Conservation (phyloP, 1,139 yeast species). For the Yamadazyma triangularis region DNA sequence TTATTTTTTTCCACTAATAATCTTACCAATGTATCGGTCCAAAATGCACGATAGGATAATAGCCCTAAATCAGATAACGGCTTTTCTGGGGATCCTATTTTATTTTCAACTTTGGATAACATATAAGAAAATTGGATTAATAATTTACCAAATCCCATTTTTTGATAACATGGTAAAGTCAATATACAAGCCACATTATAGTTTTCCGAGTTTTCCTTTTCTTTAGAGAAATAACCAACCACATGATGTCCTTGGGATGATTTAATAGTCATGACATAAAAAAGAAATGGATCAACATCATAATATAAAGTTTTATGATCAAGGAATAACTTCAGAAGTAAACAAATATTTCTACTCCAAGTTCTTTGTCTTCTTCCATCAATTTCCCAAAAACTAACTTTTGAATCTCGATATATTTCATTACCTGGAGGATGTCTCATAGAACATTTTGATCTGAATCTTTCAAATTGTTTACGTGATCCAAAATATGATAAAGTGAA, state of each 20-base stretch:
- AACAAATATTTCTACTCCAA: slow-evolving; percentile 94
- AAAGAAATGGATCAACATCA: slow-evolving; percentile 95
- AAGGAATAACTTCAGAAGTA: slow-evolving; percentile 79
- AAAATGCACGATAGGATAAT: slow-evolving; percentile 87
- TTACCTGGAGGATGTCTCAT: slow-evolving; percentile 96
- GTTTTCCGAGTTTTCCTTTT: slow-evolving; percentile 92
- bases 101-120: slow-evolving; percentile 79
- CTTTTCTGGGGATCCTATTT: slow-evolving; percentile 95
- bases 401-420: slow-evolving; percentile 83
- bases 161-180: slow-evolving; percentile 92
- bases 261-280: slow-evolving; percentile 89
- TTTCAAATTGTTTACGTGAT: slow-evolving; percentile 82
- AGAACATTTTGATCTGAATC: slow-evolving; percentile 83
- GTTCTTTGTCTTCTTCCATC: slow-evolving; percentile 95
- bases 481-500: slow-evolving; percentile 87
- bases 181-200: slow-evolving; percentile 96
- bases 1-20: slow-evolving; percentile 60
- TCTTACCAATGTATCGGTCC: slow-evolving; percentile 88
- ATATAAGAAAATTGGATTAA: slow-evolving; percentile 91
- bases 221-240: slow-evolving; percentile 95
- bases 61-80: slow-evolving; percentile 94
- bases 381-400: slow-evolving; percentile 80
- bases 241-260: slow-evolving; percentile 90
- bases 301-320: slow-evolving; percentile 95
- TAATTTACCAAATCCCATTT: slow-evolving; percentile 89